Percentiles rank a stretch among this genome's conserved stretches.
Evolutionary conservation across 805 yeast species (phyloP).

Genomic region (Sugiyamaella floridensis): DNA sequence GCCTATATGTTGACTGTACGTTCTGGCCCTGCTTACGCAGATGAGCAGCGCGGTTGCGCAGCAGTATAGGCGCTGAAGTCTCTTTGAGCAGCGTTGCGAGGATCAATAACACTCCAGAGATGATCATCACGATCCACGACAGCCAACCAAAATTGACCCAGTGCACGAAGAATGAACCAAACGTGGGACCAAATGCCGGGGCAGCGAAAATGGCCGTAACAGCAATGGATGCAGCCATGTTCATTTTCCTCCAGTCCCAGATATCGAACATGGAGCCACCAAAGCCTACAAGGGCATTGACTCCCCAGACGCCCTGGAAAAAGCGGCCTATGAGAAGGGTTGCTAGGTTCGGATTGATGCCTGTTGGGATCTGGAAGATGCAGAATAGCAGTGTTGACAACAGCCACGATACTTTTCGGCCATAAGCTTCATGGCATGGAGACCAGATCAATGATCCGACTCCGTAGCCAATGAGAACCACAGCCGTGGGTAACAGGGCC

Average conservation of each 20-base stretch:
- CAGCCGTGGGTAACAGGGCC: slow-evolving; percentile 41
- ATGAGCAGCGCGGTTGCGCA: slow-evolving; percentile 35
- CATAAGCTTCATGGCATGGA: slow-evolving; percentile 62
- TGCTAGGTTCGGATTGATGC: slow-evolving; percentile 39
- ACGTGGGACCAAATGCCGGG: slow-evolving; percentile 36
- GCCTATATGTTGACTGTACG: slow-evolving; percentile 39
- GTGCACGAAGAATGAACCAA: slow-evolving; percentile 39
- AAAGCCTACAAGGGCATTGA: slow-evolving; percentile 44
- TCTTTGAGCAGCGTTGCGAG: slow-evolving; percentile 28
- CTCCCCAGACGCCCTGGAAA: slow-evolving; percentile 43
- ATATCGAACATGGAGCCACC: slow-evolving; percentile 46
- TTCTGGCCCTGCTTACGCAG: slow-evolving; percentile 39
- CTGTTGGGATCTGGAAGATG: slow-evolving; percentile 38
- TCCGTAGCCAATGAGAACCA: slow-evolving; percentile 50
- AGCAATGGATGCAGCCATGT: slow-evolving; percentile 38
- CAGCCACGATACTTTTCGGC: slow-evolving; percentile 44
- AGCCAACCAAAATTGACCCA: slow-evolving; percentile 45
- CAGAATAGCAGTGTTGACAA: slow-evolving; percentile 16
- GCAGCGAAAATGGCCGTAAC: slow-evolving; percentile 35
- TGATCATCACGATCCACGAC: slow-evolving; percentile 38
- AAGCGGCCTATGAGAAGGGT: slow-evolving; percentile 41
- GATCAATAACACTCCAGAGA: slow-evolving; percentile 26
- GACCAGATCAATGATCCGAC: slow-evolving; percentile 75
- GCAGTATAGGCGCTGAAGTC: slow-evolving; percentile 25
- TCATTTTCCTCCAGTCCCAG: slow-evolving; percentile 36